Evolutionary conservation across 441 rosid species (phyloP).

Genomic region (Theobroma grandiflorum): DNA sequence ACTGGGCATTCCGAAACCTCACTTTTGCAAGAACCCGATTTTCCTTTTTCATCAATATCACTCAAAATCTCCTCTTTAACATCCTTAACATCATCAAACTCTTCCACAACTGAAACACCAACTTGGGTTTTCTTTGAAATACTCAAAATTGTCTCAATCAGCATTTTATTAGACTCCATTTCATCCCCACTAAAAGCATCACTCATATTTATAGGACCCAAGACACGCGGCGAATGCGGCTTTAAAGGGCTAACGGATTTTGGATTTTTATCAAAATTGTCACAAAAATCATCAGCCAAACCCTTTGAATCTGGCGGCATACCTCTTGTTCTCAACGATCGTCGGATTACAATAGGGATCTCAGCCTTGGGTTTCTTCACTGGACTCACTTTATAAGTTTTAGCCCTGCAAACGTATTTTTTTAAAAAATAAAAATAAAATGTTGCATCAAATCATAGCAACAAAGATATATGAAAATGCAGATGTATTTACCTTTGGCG

Average conservation of each 20-base stretch:
- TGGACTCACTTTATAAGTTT: conserved; percentile 46
- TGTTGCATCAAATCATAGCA: not conserved
- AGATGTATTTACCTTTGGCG: conserved; percentile 51
- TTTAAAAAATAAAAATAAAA: not conserved
- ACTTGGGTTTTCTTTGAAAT: conserved; percentile 32
- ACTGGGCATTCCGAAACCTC: conserved; percentile 15
- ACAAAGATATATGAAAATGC: not conserved
- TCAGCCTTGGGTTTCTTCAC: conserved; percentile 54
- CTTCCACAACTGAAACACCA: conserved; percentile 25
- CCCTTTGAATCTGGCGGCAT: conserved; percentile 66
- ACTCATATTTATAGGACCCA: conserved; percentile 60
- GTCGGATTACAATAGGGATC: conserved; percentile 61
- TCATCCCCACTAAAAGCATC: conserved; percentile 49
- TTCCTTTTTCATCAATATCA: not conserved
- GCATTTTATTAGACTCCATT: conserved; percentile 38
- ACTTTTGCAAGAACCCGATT: conserved; percentile 21
- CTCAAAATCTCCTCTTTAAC: conserved; percentile 22
- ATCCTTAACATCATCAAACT: conserved; percentile 10
- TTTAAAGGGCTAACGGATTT: conserved; percentile 25
- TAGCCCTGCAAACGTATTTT: conserved; percentile 37
- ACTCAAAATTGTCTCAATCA: conserved; percentile 45
- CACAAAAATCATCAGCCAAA: conserved; percentile 39
- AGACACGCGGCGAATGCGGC: conserved; percentile 29
- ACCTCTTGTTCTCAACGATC: conserved; percentile 73
- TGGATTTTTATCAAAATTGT: not conserved